Percentiles rank a stretch among this genome's conserved stretches.
phyloP scores from a whole-genome alignment of 495 filamentous ascomycete genomes.

The Daldinia childiae region DNA sequence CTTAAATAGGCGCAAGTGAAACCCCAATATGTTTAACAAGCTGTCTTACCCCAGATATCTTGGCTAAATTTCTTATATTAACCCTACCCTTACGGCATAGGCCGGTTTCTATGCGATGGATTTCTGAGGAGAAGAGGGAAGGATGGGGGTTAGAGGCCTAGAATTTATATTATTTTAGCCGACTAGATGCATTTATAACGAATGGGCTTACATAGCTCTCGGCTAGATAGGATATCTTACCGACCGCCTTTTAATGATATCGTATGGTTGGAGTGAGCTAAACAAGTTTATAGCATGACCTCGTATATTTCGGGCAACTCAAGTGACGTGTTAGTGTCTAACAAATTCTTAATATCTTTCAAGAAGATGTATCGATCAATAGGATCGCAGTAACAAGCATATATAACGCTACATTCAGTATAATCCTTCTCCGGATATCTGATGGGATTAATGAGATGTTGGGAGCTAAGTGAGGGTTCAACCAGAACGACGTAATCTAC shows the following conservation, averaged over 20 bases:
- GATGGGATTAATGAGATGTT: background rate
- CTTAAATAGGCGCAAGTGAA: conserved; percentile 16
- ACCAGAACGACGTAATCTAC: background rate
- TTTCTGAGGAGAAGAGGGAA: background rate
- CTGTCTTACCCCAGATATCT: background rate
- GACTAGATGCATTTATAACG: conserved; percentile 6
- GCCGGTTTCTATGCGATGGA: conserved; percentile 2
- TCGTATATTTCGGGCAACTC: conserved; percentile 9
- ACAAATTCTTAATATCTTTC: background rate
- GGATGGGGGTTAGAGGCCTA: background rate
- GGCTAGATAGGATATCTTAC: background rate
- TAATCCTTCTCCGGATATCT: background rate
- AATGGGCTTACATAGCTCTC: background rate
- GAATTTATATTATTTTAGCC: conserved; percentile 30
- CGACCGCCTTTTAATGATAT: background rate
- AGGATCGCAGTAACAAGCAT: background rate
- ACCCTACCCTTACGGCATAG: conserved; percentile 21
- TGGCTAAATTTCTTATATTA: conserved; percentile 25
- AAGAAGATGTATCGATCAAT: background rate
- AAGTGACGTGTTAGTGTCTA: background rate
- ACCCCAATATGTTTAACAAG: background rate
- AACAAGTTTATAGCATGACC: conserved; percentile 10
- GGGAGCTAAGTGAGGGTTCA: background rate
- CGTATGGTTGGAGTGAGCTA: conserved; percentile 3
- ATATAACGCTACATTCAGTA: background rate